Evolutionary conservation across 2,329 filamentous ascomycete genomes (phyloP), one percentile per base, ranked within the genome.

Genomic region (Pseudogymnoascus sp.): DNA sequence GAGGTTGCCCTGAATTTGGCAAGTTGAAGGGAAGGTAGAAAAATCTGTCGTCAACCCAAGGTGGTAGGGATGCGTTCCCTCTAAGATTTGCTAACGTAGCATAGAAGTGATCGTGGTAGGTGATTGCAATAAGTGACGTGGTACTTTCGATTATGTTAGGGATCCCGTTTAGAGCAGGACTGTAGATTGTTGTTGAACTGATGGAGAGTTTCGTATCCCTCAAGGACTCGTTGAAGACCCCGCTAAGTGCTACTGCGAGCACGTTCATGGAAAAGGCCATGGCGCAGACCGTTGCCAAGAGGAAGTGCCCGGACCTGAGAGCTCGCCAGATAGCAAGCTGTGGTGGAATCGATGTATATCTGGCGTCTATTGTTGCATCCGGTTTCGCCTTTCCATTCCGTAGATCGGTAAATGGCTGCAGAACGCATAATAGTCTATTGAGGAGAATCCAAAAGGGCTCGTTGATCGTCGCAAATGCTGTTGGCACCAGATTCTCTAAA

Each of bases 391-490:
- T 72, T 0, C 80, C 78, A 4, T 66, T 63, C 19, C 75, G 74
- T 0, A 87, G 71, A 12, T 81, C 77, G 2, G 80, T 74, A 16
- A 84, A 80, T 0, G 84, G 84, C 31, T 84, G 79, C 0, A 87
- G 65, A 7, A 84, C 68, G 41, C 81, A 85, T 0, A 84, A 66
- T 0, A 81, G 61, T 0, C 83, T 75, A 43, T 83, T 86, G 0
- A 87, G 63, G 0, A 85, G 67, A 0, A 83, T 71, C 79, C 83
- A 84, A 1, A 82, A 75, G 0, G 84, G 83, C 37, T 87, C 84
- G 0, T 85, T 73, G 0, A 85, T 61, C 0, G 83, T 86, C 0
- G 82, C 80, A 3, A 86, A 72, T 0, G 77, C 73, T 0, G 81
- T 85, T 0, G 83, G 83, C 0, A 85, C 70, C 59, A 84, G 85